phyloP scores from a whole-genome alignment of 1,284 basidiomycete species.

The Cutaneotrichosporon sp. region DNA sequence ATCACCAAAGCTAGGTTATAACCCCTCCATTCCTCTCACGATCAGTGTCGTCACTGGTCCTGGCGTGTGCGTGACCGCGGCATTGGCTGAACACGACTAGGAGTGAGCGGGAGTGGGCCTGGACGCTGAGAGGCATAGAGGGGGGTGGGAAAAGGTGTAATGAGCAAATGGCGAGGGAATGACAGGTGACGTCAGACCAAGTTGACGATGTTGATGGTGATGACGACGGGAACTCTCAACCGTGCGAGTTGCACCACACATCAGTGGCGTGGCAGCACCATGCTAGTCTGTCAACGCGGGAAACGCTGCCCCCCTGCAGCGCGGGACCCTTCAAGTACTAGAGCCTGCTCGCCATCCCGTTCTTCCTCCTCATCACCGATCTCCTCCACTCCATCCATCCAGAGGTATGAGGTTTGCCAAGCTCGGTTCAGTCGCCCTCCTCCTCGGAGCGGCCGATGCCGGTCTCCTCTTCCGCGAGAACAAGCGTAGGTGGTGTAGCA shows the following conservation, averaged over 20 bases:
- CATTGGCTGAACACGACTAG: too few species aligned
- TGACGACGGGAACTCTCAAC: not conserved
- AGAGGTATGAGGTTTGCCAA: slow-evolving; percentile 6
- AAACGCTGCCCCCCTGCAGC: not conserved
- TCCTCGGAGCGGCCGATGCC: slow-evolving; percentile 38
- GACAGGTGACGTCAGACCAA: not conserved
- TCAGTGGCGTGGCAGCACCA: not conserved
- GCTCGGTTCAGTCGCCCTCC: slow-evolving; percentile 34
- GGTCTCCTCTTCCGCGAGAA: slow-evolving; percentile 46
- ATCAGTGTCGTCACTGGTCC: too few species aligned
- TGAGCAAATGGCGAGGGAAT: not conserved
- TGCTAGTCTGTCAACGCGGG: not conserved
- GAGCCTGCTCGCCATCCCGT: not conserved
- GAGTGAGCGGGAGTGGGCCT: too few species aligned
- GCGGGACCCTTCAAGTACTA: not conserved
- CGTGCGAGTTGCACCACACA: not conserved
- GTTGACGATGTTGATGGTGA: not conserved
- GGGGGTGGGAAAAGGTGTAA: too few species aligned
- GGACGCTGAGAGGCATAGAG: too few species aligned
- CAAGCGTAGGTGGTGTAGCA: slow-evolving; percentile 38
- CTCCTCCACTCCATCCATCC: not conserved
- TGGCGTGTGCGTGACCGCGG: too few species aligned
- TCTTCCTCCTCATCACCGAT: not conserved
- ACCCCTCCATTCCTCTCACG: too few species aligned
- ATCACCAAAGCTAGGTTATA: too few species aligned